Base-by-base conservation (phyloP, 2,329 filamentous ascomycete genomes). In the Aspergillus eucalypticola region DNA sequence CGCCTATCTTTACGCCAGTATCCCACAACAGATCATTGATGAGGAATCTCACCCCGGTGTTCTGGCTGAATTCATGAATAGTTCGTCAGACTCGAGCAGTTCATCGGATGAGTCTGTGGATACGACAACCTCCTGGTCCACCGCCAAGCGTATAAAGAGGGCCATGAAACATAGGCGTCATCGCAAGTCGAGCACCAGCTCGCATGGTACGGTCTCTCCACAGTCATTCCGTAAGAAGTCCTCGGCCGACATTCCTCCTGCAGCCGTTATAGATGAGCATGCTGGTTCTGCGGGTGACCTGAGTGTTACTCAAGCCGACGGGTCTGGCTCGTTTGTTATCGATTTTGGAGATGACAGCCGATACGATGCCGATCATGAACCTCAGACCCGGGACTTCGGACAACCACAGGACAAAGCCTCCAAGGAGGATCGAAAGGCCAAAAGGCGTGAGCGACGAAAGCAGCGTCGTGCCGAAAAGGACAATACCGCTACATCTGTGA, bases 1-100 rank as follows among this genome's bases (percentile, higher is more conserved):
- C 73, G 85, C 91, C 8, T 96, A 96, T 78, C 88, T 96, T 81
- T 96, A 96, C 68, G 90, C 92, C 75, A 95, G 92, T 66, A 96
- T 91, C 5, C 93, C 93, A 8, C 92, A 96, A 77, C 89, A 93
- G 68, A 90, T 96, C 61, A 95, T 97, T 64, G 93, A 97, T 67
- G 92, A 95, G 69, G 93, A 96, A 73, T 88, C 91, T 0, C 89
- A 91, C 49, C 93, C 93, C 21, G 93, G 93, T 64, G 88, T 95
- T 0, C 84, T 93, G 11, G 90, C 90, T 17, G 90, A 90, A 32
- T 91, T 94, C 77, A 84, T 96, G 70, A 90, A 95, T 64, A 70
- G 67, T 59, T 74, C 72, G 8, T 84, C 83, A 8, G 76, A 78
- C 44, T 77, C 77, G 0, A 70, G 66, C 17, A 77, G 83, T 11